Base-by-base conservation (phyloP, 2,329 filamentous ascomycete genomes). In the Lachnellula suecica region DNA sequence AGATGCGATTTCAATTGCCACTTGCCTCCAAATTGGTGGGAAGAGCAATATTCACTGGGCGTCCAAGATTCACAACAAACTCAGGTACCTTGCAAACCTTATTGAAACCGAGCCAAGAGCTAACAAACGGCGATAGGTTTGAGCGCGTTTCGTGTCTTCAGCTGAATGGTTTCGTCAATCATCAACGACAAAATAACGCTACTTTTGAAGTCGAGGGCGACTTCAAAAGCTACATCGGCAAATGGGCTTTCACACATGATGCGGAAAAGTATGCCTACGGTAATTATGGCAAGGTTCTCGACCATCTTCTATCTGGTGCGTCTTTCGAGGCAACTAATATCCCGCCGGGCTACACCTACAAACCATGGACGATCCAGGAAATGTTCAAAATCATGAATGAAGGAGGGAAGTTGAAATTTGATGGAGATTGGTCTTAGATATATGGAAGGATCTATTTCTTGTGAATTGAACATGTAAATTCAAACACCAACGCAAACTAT, bases 1-100 rank as follows among this genome's bases (percentile, higher is more conserved):
- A 54, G 70, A 71, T 56, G 70, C 63, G 2, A 57, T 68, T 9
- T 65, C 67, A 8, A 51, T 71, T 15, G 67, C 66, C 11, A 59
- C 65, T 9, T 68, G 62, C 22, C 61, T 71, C 23, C 44, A 52
- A 19, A 17, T 47, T 34, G 51, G 37, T 4, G 40, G 51, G 3
- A 25, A 22, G n/a, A 25, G 34, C 15, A 53, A 43, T 23, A 24
- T 43, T 11, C 20, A 13, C 7, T 34, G 25, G 22, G 51, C 51
- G 8, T 11, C 31, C 17, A 35, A 23, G 19, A 29, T 53, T 15
- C 46, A 53, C 17, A 53, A 49, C 27, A 17, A 37, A 9, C 47
- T 53, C 3, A 25, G 17, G 31, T 35, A 8, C 15, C 11, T 13
- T 1, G 15, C 15, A 1, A 1, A 8, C 15, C 4, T 8, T 17